A percentile compares a stretch with the other conserved stretches of the same genome.
Evolutionary conservation across 73 alveolate species (phyloP).

Genomic region (Paramecium tetraurelia): DNA sequence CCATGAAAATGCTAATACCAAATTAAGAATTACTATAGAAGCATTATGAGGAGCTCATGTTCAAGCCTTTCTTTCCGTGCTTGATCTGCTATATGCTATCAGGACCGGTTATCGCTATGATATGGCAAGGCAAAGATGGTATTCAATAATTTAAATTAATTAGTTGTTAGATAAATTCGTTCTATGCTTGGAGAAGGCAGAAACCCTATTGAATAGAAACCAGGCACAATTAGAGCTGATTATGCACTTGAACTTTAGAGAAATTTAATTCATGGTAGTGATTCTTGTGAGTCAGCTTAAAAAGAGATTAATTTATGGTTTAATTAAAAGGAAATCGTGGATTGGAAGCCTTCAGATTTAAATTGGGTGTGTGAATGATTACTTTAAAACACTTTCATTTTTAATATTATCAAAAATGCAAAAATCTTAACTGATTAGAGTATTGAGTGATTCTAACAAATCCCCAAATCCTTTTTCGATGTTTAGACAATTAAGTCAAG

Average conservation of each 20-base stretch:
- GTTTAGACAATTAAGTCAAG: slow-evolving; percentile 39
- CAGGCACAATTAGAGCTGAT: slow-evolving; percentile 83
- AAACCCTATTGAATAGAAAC: slow-evolving; percentile 73
- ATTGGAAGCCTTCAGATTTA: slow-evolving; percentile 68
- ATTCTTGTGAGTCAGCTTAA: slow-evolving; percentile 75
- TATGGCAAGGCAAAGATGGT: slow-evolving; percentile 90
- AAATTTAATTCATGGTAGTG: slow-evolving; percentile 77
- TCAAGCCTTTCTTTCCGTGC: slow-evolving; percentile 89
- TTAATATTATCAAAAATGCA: not conserved
- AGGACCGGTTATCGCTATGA: slow-evolving; percentile 97
- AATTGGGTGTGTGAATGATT: slow-evolving; percentile 73
- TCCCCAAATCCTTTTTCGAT: slow-evolving; percentile 48
- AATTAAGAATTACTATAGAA: slow-evolving; percentile 78
- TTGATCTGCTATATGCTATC: slow-evolving; percentile 82
- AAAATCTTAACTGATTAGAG: slow-evolving; percentile 13
- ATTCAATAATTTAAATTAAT: not conserved
- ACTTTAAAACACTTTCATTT: not conserved
- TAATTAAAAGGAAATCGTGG: slow-evolving; percentile 62
- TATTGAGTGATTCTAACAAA: slow-evolving; percentile 26
- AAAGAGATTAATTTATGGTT: slow-evolving; percentile 80
- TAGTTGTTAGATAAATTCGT: slow-evolving; percentile 61
- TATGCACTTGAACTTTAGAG: slow-evolving; percentile 65
- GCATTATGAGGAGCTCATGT: slow-evolving; percentile 88
- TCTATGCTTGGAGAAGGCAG: slow-evolving; percentile 69
- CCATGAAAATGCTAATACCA: slow-evolving; percentile 81